Conservation (phyloP, 257 asterid genomes). For the Lycium barbarum region DNA sequence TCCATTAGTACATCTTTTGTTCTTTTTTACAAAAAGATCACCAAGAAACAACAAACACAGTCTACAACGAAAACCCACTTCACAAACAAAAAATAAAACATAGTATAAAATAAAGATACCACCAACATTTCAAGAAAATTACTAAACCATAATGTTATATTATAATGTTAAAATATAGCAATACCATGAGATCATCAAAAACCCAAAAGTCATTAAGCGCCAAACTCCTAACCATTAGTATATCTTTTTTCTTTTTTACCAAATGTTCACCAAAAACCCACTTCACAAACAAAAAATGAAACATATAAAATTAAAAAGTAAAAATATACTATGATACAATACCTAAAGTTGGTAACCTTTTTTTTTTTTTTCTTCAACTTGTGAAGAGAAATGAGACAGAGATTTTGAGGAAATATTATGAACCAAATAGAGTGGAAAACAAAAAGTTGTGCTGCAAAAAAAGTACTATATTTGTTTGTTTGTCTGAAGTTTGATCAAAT, state of each 20-base stretch:
- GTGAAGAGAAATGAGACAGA: neutral
- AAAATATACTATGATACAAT: neutral
- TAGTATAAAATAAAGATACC: neutral
- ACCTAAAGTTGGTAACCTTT: neutral
- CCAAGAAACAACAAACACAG: neutral
- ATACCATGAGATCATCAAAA: neutral
- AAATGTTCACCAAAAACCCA: neutral
- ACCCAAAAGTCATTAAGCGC: neutral
- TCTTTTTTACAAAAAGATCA: neutral
- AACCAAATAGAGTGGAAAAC: neutral
- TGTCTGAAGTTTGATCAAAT: no score
- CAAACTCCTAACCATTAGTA: neutral
- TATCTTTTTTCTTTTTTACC: neutral
- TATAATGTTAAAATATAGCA: neutral
- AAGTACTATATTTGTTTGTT: neutral
- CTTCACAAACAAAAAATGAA: neutral
- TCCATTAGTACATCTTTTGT: neutral
- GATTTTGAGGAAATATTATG: neutral
- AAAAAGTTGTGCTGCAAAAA: neutral
- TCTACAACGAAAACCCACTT: conserved; percentile 16
- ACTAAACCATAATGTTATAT: no score
- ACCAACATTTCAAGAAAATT: no score
- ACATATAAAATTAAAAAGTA: neutral
- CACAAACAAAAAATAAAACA: neutral
- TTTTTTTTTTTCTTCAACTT: neutral